These are phyloP conservation scores for Colletotrichum cereale DNA, from an alignment of 2,329 filamentous ascomycete species.

Conservation along the genomic window DNA sequence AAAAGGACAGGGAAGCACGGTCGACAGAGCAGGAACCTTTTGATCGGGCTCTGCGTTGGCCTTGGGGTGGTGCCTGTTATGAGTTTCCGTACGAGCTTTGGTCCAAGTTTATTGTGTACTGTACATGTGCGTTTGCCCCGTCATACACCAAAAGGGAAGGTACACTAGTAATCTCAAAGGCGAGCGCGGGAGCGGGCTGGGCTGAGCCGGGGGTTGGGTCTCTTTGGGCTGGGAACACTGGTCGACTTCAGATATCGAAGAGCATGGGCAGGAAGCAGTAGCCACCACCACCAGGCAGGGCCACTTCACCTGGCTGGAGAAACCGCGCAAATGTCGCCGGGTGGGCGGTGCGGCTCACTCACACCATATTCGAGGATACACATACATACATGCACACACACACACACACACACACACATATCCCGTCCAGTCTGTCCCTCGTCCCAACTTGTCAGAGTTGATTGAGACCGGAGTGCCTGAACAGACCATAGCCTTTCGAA, in stretches of 20 bases:
- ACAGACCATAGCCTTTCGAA: neutral
- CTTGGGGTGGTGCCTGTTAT: slow-evolving; percentile 7
- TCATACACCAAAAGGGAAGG: neutral
- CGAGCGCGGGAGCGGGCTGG: slow-evolving; percentile 35
- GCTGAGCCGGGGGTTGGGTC: slow-evolving; percentile 32
- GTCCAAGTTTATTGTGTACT: slow-evolving; percentile 21
- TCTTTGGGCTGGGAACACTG: slow-evolving; percentile 24
- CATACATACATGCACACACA: neutral
- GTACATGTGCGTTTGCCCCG: slow-evolving; percentile 8
- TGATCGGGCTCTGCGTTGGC: slow-evolving; percentile 31
- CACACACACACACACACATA: neutral
- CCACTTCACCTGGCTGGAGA: neutral
- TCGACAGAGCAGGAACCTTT: slow-evolving; percentile 22
- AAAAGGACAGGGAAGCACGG: slow-evolving; percentile 28
- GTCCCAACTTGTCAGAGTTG: neutral
- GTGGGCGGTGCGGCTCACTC: neutral
- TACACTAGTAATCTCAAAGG: slow-evolving; percentile 30
- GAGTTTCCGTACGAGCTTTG: slow-evolving; percentile 16
- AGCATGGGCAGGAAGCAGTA: neutral
- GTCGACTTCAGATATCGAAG: neutral
- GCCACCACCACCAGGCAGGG: no score
- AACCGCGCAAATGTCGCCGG: neutral
- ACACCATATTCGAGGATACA: neutral
- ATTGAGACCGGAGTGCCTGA: neutral
- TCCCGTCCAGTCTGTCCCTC: slow-evolving; percentile 8